phyloP scores from a whole-genome alignment of 306 rosid genomes.

The Castanopsis chinensis region DNA sequence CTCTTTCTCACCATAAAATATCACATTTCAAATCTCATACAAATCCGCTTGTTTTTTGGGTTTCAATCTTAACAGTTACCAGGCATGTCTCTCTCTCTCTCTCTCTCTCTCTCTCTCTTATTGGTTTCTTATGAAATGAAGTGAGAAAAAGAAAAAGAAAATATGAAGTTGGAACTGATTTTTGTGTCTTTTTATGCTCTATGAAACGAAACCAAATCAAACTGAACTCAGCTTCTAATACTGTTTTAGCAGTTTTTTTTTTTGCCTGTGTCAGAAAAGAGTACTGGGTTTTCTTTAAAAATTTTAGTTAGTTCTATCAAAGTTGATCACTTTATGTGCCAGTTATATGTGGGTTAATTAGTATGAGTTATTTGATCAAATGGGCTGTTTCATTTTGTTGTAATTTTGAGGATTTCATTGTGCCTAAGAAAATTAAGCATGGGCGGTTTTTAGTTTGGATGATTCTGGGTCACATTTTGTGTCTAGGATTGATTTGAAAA shows the following conservation, averaged over 20 bases:
- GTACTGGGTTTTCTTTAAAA: background rate
- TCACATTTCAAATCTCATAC: constrained; percentile 16
- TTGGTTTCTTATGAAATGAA: background rate
- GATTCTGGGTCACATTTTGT: too few species aligned
- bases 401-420: background rate
- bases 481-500: too few species aligned
- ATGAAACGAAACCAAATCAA: background rate
- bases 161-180: background rate
- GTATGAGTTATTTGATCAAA: background rate
- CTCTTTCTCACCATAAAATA: background rate
- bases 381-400: background rate
- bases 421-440: background rate
- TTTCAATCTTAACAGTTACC: background rate
- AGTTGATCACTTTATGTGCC: background rate
- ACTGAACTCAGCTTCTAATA: background rate
- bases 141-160: too few species aligned
- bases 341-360: background rate
- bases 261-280: background rate
- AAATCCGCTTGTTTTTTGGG: constrained; percentile 25
- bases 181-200: background rate
- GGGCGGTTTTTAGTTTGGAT: background rate
- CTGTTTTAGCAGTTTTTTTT: background rate
- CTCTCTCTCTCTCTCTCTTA: background rate
- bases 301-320: background rate
- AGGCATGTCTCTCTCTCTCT: constrained; percentile 28